These are phyloP conservation scores for Myriosclerotinia curreyana DNA, from an alignment of 2,329 filamentous ascomycete species.

Conservation along the genomic window DNA sequence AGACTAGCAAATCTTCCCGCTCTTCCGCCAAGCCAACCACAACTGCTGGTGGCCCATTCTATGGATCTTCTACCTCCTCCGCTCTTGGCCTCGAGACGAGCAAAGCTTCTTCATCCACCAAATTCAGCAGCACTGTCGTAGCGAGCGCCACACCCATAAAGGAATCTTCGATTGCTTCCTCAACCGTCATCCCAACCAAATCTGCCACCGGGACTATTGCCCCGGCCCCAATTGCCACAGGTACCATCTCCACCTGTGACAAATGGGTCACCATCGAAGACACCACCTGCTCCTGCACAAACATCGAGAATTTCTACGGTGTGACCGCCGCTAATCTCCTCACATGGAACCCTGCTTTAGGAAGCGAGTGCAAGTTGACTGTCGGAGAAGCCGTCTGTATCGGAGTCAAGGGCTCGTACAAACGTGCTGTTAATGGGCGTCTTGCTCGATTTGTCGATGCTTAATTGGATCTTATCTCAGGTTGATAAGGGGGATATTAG, in stretches of 20 bases:
- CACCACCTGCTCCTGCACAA: constrained; percentile 6
- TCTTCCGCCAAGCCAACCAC: not conserved
- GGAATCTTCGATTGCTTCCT: not conserved
- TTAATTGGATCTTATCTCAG: not conserved
- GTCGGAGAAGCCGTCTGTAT: constrained; percentile 34
- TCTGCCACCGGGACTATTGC: constrained; percentile 5
- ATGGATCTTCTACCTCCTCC: not conserved
- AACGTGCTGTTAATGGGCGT: constrained; percentile 10
- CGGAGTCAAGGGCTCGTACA: constrained; percentile 12
- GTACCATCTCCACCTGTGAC: constrained; percentile 35
- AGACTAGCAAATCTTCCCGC: not conserved
- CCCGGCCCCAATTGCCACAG: constrained; percentile 31
- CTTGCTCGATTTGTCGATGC: constrained; percentile 14
- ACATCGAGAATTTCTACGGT: constrained; percentile 27
- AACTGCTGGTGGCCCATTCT: not conserved
- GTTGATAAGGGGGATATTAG: not conserved
- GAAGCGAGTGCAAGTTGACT: constrained; percentile 35
- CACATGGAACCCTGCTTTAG: constrained; percentile 39
- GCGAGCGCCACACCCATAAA: not conserved
- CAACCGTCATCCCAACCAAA: not conserved
- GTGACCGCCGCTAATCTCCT: constrained; percentile 32
- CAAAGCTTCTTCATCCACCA: not conserved
- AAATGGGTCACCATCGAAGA: constrained; percentile 28
- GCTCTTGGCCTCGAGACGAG: not conserved
- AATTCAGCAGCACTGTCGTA: not conserved